Conservation (phyloP, 257 asterid genomes). For the Lycium barbarum region DNA sequence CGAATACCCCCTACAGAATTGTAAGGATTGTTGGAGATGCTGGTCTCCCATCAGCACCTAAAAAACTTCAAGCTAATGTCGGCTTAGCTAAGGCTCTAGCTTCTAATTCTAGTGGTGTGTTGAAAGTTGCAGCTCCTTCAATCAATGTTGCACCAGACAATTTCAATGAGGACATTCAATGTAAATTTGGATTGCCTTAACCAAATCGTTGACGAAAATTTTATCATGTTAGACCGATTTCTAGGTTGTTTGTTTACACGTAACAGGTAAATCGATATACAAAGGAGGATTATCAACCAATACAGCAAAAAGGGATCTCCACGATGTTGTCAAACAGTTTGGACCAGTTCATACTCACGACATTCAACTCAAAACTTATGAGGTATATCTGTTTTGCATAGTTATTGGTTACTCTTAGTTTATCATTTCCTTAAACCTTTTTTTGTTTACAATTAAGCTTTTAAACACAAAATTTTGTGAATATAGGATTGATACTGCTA, state of each 20-base stretch:
- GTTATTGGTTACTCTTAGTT: not conserved
- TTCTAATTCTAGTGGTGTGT: constrained; percentile 26
- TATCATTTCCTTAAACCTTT: not conserved
- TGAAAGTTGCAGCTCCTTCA: constrained; percentile 17
- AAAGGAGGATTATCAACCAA: constrained; percentile 53
- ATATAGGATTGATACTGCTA: constrained; percentile 68
- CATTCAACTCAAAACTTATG: constrained; percentile 50
- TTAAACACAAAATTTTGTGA: not conserved
- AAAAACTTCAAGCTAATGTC: not conserved
- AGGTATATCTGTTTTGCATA: constrained; percentile 42
- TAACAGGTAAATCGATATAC: constrained; percentile 49
- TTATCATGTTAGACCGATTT: not conserved
- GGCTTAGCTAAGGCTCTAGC: not conserved
- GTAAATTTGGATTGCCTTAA: constrained; percentile 33
- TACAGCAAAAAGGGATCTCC: constrained; percentile 47
- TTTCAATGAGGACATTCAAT: not conserved
- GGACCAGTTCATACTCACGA: constrained; percentile 49
- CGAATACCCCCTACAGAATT: constrained; percentile 17
- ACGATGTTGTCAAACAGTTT: constrained; percentile 47
- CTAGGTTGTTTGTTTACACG: not conserved
- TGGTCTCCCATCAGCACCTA: not conserved
- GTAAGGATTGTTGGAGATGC: constrained; percentile 32
- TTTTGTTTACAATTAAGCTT: too few species aligned
- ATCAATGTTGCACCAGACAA: not conserved
- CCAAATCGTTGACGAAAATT: not conserved